Evolutionary conservation across 495 filamentous ascomycete genomes (phyloP).

Genomic region (Lophiotrema nucula): DNA sequence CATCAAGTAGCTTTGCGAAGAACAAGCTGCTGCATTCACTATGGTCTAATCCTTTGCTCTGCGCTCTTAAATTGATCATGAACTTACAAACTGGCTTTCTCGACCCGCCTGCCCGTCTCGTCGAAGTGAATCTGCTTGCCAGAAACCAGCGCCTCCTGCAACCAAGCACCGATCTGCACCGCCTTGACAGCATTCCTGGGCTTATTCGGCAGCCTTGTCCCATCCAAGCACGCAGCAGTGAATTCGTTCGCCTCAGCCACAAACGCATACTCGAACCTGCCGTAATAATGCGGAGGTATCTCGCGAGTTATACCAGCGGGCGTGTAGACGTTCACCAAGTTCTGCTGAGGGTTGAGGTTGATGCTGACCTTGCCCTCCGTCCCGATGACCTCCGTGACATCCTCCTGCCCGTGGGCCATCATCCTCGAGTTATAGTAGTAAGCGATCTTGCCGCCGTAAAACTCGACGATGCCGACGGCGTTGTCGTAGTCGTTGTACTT

Average conservation of each 20-base stretch:
- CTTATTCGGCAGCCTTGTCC: constrained; percentile 17
- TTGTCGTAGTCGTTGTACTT: constrained; percentile 28
- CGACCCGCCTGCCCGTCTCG: constrained; percentile 19
- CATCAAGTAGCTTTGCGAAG: too few species aligned
- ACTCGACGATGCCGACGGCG: constrained; percentile 33
- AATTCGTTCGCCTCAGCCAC: constrained; percentile 31
- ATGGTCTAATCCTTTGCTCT: too few species aligned
- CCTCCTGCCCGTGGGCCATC: constrained; percentile 33
- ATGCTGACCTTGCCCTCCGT: constrained; percentile 29
- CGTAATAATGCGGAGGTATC: constrained; percentile 25
- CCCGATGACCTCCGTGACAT: constrained; percentile 29
- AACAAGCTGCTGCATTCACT: too few species aligned
- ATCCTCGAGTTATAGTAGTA: constrained; percentile 32
- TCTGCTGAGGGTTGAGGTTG: constrained; percentile 25
- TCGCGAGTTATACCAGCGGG: constrained; percentile 19
- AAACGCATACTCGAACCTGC: constrained; percentile 27
- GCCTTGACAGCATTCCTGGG: constrained; percentile 15
- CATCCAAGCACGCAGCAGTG: constrained; percentile 12
- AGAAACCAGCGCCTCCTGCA: constrained; percentile 26
- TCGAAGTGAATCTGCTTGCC: constrained; percentile 27
- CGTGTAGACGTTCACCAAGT: constrained; percentile 14
- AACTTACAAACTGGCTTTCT: constrained; percentile 17
- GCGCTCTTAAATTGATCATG: too few species aligned
- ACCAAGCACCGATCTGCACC: constrained; percentile 21
- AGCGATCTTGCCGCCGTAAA: constrained; percentile 24